These are phyloP conservation scores for Colletotrichum aenigma DNA, from an alignment of 2,329 filamentous ascomycete genomes.

Conservation along the genomic window DNA sequence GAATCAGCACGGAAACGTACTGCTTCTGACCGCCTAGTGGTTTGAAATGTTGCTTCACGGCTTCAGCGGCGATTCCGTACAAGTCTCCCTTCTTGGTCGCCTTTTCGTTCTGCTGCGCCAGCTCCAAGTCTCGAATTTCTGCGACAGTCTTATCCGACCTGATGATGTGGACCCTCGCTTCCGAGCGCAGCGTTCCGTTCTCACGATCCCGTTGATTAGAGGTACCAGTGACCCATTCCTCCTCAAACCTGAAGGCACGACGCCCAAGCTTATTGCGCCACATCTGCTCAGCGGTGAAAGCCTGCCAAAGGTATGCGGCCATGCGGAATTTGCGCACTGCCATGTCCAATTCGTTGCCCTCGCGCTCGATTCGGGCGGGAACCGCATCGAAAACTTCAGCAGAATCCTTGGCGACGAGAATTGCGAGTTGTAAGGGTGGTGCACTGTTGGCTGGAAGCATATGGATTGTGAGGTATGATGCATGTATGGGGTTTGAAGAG, in stretches of 20 bases:
- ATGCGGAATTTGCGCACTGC: slow-evolving; percentile 92
- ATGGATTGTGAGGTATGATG: slow-evolving; percentile 81
- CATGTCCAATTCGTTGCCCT: slow-evolving; percentile 81
- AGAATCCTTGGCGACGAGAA: slow-evolving; percentile 88
- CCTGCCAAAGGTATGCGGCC: slow-evolving; percentile 96
- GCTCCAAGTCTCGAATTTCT: slow-evolving; percentile 79
- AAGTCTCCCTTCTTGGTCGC: slow-evolving; percentile 75
- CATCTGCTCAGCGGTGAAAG: slow-evolving; percentile 97
- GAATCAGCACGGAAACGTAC: slow-evolving; percentile 84
- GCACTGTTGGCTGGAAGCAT: slow-evolving; percentile 80
- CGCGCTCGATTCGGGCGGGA: slow-evolving; percentile 74
- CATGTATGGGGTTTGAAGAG: slow-evolving; percentile 72
- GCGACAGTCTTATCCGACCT: slow-evolving; percentile 82
- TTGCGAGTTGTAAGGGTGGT: slow-evolving; percentile 87
- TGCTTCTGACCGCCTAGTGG: slow-evolving; percentile 78
- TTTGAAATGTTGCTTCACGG: slow-evolving; percentile 79
- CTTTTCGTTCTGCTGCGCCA: slow-evolving; percentile 76
- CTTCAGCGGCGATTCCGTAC: slow-evolving; percentile 77
- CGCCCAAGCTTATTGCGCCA: slow-evolving; percentile 85
- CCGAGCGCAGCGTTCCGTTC: slow-evolving; percentile 78
- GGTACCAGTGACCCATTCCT: slow-evolving; percentile 90
- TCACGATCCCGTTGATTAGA: slow-evolving; percentile 77
- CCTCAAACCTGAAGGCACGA: slow-evolving; percentile 87
- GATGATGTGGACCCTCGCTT: slow-evolving; percentile 89
- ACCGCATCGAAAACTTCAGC: slow-evolving; percentile 83